Conservation (phyloP, 768 basidiomycete species). For the Suillus clintonianus region DNA sequence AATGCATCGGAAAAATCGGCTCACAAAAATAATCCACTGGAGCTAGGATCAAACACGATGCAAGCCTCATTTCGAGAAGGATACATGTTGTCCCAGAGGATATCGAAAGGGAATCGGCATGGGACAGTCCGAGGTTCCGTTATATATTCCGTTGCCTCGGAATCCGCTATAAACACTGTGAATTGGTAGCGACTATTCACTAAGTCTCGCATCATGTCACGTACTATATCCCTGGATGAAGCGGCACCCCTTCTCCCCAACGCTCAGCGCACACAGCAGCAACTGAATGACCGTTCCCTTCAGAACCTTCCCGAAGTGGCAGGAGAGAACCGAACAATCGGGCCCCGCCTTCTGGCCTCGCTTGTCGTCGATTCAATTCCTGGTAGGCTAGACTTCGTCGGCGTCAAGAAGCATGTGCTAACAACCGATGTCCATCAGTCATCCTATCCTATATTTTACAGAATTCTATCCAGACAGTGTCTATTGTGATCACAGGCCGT, state of each 20-base stretch:
- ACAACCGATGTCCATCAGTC: slow-evolving; percentile 37
- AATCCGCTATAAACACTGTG: slow-evolving; percentile 17
- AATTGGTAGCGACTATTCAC: not conserved
- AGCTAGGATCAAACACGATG: slow-evolving; percentile 28
- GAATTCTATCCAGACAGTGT: slow-evolving; percentile 70
- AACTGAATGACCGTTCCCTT: slow-evolving; percentile 12
- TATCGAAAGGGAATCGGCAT: slow-evolving; percentile 9
- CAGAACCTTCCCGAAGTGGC: slow-evolving; percentile 29
- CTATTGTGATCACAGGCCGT: slow-evolving; percentile 64
- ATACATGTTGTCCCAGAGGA: slow-evolving; percentile 7
- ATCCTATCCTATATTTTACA: slow-evolving; percentile 72
- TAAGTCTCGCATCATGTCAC: slow-evolving; percentile 12
- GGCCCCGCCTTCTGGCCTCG: slow-evolving; percentile 42
- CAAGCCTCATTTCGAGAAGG: slow-evolving; percentile 24
- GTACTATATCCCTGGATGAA: slow-evolving; percentile 25
- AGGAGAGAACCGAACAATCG: slow-evolving; percentile 21
- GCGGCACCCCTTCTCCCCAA: slow-evolving; percentile 30
- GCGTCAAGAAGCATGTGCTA: not conserved
- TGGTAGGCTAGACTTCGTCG: slow-evolving; percentile 37
- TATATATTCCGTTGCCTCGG: slow-evolving; percentile 11
- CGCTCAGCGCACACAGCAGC: slow-evolving; percentile 8
- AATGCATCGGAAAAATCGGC: slow-evolving; percentile 11
- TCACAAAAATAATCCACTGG: slow-evolving; percentile 3
- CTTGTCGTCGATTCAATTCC: slow-evolving; percentile 60
- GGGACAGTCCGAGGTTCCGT: slow-evolving; percentile 10